A percentile compares a stretch with the other conserved stretches of the same genome.
These are phyloP conservation scores for Arthrobotrys musiformis DNA, from an alignment of 2,329 filamentous ascomycete genomes.

Conservation along the genomic window DNA sequence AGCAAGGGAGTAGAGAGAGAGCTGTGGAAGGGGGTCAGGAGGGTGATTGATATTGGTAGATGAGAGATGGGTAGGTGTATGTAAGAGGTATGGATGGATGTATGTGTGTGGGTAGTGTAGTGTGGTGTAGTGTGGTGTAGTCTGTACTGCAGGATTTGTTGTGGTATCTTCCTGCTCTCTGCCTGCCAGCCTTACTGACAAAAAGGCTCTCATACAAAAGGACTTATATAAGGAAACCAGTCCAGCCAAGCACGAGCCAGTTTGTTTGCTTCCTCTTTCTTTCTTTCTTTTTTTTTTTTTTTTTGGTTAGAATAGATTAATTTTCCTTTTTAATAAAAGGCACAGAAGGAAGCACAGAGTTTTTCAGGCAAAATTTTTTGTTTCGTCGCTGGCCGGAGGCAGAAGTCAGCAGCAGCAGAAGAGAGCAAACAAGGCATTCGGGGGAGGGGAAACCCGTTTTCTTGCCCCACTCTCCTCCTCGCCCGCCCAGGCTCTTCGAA, in stretches of 20 bases:
- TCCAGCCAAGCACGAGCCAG: neutral
- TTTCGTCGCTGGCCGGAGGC: neutral
- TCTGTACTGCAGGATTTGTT: neutral
- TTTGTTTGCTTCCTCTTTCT: neutral
- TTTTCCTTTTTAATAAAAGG: neutral
- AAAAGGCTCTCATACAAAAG: neutral
- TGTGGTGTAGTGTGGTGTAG: neutral
- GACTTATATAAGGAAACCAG: neutral
- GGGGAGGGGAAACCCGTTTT: constrained; percentile 33
- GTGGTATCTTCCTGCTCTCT: neutral
- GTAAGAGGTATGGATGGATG: neutral
- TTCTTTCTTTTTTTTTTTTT: neutral
- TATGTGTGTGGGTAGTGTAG: neutral
- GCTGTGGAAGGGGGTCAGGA: constrained; percentile 24
- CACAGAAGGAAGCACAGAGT: neutral
- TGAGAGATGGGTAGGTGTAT: neutral
- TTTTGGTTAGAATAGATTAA: neutral
- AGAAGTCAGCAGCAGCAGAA: neutral
- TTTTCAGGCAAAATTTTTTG: constrained; percentile 12
- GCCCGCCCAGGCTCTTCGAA: constrained; percentile 3
- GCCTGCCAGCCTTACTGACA: no score
- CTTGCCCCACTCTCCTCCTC: constrained; percentile 32
- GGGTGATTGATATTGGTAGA: constrained; percentile 7
- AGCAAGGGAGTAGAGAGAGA: neutral
- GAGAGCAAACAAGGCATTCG: constrained; percentile 14